A percentile compares a stretch with the other conserved stretches of the same genome.
These are phyloP conservation scores for Coffea canephora DNA, from an alignment of 257 asterid genomes.

Conservation along the genomic window DNA sequence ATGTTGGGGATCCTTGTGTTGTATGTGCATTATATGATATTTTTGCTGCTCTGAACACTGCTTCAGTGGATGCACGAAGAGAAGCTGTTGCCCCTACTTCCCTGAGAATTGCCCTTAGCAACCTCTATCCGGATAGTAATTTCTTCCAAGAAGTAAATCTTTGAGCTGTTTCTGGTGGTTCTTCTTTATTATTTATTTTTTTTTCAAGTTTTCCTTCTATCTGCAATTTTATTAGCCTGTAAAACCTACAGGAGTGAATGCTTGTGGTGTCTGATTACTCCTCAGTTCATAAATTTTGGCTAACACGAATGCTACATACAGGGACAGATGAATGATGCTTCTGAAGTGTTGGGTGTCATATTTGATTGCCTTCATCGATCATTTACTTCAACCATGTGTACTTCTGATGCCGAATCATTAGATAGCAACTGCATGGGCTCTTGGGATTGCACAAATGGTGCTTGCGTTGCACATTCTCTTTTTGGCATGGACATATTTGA, in stretches of 20 bases:
- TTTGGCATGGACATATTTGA: slow-evolving; percentile 91
- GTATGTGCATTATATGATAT: slow-evolving; percentile 76
- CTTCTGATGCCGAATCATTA: slow-evolving; percentile 56
- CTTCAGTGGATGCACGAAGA: slow-evolving; percentile 49
- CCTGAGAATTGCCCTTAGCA: slow-evolving; percentile 86
- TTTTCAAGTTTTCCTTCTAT: not conserved
- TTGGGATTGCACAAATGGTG: slow-evolving; percentile 70
- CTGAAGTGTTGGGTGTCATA: slow-evolving; percentile 86
- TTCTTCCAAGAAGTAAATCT: slow-evolving; percentile 87
- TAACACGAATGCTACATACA: slow-evolving; percentile 37
- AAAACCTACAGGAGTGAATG: not conserved
- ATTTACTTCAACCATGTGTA: slow-evolving; percentile 47
- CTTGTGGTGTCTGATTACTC: not conserved
- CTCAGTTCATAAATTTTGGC: slow-evolving; percentile 10
- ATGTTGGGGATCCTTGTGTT: slow-evolving; percentile 96
- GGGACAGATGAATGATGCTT: slow-evolving; percentile 99
- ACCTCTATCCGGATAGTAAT: slow-evolving; percentile 81
- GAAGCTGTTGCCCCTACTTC: slow-evolving; percentile 87
- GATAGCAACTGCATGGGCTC: slow-evolving; percentile 58
- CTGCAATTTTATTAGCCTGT: not conserved
- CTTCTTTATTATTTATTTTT: too few species aligned
- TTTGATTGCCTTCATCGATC: slow-evolving; percentile 88
- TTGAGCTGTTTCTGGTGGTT: slow-evolving; percentile 3
- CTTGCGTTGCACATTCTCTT: slow-evolving; percentile 82
- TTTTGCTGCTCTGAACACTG: slow-evolving; percentile 64